Evolutionary conservation across 441 rosid species (phyloP).

Genomic region (Flueggea neowawraea): DNA sequence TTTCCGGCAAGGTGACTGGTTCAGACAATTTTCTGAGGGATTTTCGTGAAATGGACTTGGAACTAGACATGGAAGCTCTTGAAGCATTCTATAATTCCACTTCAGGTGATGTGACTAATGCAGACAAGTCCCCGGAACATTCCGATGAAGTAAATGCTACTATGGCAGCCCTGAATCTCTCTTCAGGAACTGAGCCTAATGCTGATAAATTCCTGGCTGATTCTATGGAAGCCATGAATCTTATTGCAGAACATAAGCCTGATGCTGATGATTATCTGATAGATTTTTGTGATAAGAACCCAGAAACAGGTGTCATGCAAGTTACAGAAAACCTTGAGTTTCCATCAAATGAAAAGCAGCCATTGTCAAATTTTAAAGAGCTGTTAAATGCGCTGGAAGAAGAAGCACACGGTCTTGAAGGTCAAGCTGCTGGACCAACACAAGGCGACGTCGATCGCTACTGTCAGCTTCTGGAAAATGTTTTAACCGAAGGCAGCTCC

Average conservation of each 20-base stretch:
- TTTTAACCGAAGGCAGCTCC: slow-evolving; percentile 1
- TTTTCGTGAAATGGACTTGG: neutral
- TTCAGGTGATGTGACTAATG: neutral
- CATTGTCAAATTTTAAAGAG: neutral
- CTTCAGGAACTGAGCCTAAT: neutral
- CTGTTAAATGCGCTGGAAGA: slow-evolving; percentile 15
- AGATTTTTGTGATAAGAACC: neutral
- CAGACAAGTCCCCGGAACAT: neutral
- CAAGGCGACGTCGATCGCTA: slow-evolving; percentile 23
- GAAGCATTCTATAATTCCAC: neutral
- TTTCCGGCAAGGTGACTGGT: neutral
- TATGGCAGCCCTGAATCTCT: neutral
- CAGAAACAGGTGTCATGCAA: neutral
- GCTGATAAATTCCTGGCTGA: too few species aligned
- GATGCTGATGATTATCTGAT: neutral
- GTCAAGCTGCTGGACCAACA: slow-evolving; percentile 3
- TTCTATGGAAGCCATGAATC: too few species aligned
- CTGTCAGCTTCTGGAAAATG: slow-evolving; percentile 15
- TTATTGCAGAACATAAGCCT: neutral
- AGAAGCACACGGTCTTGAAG: slow-evolving; percentile 4
- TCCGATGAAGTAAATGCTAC: neutral
- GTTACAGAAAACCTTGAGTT: neutral
- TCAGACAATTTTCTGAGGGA: neutral
- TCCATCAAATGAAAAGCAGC: neutral
- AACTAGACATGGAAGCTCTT: neutral